Evolutionary conservation across 1,284 basidiomycete species (phyloP).

Genomic region (Sporisorium scitamineum): DNA sequence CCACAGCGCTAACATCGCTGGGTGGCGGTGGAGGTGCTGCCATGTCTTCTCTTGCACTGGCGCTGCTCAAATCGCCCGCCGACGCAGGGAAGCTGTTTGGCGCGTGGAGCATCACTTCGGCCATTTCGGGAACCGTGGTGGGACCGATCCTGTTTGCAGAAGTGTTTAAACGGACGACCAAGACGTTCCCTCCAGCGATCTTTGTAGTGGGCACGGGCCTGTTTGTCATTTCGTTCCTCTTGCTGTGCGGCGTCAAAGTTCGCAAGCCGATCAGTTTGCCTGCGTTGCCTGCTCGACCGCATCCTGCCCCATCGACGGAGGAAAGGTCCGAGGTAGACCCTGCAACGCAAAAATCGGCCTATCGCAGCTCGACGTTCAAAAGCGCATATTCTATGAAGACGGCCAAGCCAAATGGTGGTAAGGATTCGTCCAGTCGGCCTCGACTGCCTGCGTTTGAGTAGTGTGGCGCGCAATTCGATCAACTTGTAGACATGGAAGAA

Average conservation of each 20-base stretch:
- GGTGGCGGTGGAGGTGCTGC: conserved; percentile 63
- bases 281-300: conserved; percentile 50
- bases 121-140: conserved; percentile 57
- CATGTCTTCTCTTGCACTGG: conserved; percentile 65
- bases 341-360: conserved; percentile 8
- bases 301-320: conserved; percentile 3
- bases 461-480: not conserved
- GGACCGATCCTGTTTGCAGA: conserved; percentile 64
- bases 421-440: conserved; percentile 3
- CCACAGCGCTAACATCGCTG: conserved; percentile 48
- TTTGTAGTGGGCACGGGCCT: conserved; percentile 49
- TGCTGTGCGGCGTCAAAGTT: conserved; percentile 53
- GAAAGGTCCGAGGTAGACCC: conserved; percentile 4
- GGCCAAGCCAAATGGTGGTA: conserved; percentile 3
- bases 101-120: conserved; percentile 64
- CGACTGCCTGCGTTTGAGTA: conserved; percentile 24
- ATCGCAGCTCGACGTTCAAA: conserved; percentile 30
- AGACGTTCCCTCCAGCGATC: conserved; percentile 52
- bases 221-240: conserved; percentile 34
- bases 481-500: not conserved
- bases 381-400: conserved; percentile 33
- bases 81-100: conserved; percentile 67
- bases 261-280: conserved; percentile 53
- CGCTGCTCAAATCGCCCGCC: conserved; percentile 55
- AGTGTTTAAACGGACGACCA: conserved; percentile 51